Evolutionary conservation across 2,329 filamentous ascomycete species (phyloP).

Genomic region (Claviceps sp.): DNA sequence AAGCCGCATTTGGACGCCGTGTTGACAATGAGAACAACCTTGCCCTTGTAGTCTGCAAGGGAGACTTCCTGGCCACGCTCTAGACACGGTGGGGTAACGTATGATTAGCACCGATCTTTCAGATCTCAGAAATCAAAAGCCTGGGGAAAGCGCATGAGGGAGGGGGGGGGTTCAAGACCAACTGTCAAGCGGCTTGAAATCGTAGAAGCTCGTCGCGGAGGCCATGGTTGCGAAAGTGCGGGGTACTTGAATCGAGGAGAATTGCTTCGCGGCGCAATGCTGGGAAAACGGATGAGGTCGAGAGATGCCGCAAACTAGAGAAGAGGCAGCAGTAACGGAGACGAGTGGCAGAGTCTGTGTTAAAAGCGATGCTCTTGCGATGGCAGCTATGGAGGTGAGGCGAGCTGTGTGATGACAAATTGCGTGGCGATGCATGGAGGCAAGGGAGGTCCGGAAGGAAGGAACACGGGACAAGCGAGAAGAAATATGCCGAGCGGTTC

Average conservation of each 20-base stretch:
- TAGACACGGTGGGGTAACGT: constrained; percentile 5
- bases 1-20: constrained; percentile 98
- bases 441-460: not conserved
- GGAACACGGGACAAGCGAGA: not conserved
- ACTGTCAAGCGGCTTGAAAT: constrained; percentile 77
- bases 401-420: constrained; percentile 6
- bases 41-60: constrained; percentile 65
- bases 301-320: not conserved
- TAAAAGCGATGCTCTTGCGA: constrained; percentile 3
- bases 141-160: not conserved
- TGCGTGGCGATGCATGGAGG: constrained; percentile 2
- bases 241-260: not conserved
- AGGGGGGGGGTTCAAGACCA: constrained; percentile 9
- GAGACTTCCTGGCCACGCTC: constrained; percentile 53
- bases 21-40: constrained; percentile 93
- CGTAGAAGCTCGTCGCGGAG: constrained; percentile 49
- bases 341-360: not conserved
- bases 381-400: constrained; percentile 2
- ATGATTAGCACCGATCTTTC: constrained; percentile 8
- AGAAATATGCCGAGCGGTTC: not conserved
- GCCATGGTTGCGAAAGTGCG: constrained; percentile 19
- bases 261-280: not conserved
- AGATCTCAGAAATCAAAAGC: not conserved
- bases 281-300: not conserved
- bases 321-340: not conserved